phyloP scores from a whole-genome alignment of 305 asterid species.

The Petunia hybrid region DNA sequence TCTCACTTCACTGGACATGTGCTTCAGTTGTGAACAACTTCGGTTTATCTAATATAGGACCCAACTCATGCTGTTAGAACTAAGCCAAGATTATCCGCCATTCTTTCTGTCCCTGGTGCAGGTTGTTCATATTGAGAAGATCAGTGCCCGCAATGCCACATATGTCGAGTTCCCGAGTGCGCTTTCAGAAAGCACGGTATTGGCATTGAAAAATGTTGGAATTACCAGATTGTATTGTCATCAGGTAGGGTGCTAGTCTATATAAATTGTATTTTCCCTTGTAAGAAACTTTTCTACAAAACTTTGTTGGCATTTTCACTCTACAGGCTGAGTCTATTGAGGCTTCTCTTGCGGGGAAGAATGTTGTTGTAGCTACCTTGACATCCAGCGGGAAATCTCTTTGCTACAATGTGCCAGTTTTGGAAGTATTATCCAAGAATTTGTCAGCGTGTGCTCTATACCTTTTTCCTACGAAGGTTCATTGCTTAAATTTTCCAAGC shows the following conservation, averaged over 20 bases:
- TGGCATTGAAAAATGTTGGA: slow-evolving; percentile 73
- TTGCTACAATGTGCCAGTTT: slow-evolving; percentile 93
- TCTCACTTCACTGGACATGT: background rate
- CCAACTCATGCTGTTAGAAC: slow-evolving; percentile 35
- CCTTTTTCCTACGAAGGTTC: slow-evolving; percentile 96
- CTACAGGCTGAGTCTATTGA: slow-evolving; percentile 77
- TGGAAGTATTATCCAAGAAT: slow-evolving; percentile 73
- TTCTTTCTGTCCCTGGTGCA: slow-evolving; percentile 45
- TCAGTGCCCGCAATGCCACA: slow-evolving; percentile 66
- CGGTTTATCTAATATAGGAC: background rate
- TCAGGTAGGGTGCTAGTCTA: slow-evolving; percentile 60
- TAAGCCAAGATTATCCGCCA: slow-evolving; percentile 15
- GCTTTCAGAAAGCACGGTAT: slow-evolving; percentile 66
- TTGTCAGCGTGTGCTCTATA: slow-evolving; percentile 82
- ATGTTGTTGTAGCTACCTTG: slow-evolving; percentile 93
- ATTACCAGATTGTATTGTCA: slow-evolving; percentile 84
- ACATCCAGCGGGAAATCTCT: slow-evolving; percentile 99
- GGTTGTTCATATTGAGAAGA: slow-evolving; percentile 88
- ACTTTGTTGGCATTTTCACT: slow-evolving; percentile 34
- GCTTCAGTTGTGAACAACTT: slow-evolving; percentile 23
- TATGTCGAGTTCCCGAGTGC: slow-evolving; percentile 77
- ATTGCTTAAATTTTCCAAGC: slow-evolving; percentile 34
- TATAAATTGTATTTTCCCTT: slow-evolving; percentile 32
- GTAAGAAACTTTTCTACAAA: slow-evolving; percentile 33
- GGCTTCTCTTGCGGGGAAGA: slow-evolving; percentile 90